Conservation (phyloP, 2,329 filamentous ascomycete genomes). For the Microcyclospora tardicrescens region DNA sequence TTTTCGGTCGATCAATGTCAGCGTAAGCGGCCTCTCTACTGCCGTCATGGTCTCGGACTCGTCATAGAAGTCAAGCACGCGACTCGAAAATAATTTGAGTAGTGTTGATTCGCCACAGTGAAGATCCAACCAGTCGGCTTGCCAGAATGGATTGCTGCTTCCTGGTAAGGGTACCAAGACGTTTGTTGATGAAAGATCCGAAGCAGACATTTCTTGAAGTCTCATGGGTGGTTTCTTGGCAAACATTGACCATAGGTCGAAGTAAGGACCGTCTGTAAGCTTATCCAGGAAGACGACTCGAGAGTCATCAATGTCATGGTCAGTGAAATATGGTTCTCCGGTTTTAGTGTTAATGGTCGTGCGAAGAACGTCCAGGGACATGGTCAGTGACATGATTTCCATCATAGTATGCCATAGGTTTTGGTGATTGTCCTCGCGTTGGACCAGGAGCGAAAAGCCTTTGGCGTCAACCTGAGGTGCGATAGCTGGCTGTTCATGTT, state of each 20-base stretch:
- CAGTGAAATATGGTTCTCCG: conserved; percentile 3
- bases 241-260: conserved; percentile 2
- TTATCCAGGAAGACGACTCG: conserved; percentile 3
- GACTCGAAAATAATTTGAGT: conserved; percentile 1
- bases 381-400: conserved; percentile 5
- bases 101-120: conserved; percentile 4
- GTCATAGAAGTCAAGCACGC: conserved; percentile 4
- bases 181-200: neutral
- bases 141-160: conserved; percentile 5
- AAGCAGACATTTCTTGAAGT: conserved; percentile 1
- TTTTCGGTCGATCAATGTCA: conserved; percentile 3
- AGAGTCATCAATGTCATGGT: conserved; percentile 1
- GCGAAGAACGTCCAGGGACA: conserved; percentile 4
- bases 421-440: conserved; percentile 3
- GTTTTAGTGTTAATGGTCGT: conserved; percentile 2
- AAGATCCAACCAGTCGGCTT: conserved; percentile 2
- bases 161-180: conserved; percentile 4
- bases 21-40: neutral
- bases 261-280: conserved; percentile 3
- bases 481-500: neutral
- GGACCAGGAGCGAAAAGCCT: conserved; percentile 1
- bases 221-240: conserved; percentile 2
- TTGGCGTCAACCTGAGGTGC: neutral
- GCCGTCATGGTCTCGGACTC: neutral
- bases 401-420: conserved; percentile 6